These are phyloP conservation scores for Phytophthora citricola DNA, from an alignment of 352 stramenopile species.

Conservation along the genomic window DNA sequence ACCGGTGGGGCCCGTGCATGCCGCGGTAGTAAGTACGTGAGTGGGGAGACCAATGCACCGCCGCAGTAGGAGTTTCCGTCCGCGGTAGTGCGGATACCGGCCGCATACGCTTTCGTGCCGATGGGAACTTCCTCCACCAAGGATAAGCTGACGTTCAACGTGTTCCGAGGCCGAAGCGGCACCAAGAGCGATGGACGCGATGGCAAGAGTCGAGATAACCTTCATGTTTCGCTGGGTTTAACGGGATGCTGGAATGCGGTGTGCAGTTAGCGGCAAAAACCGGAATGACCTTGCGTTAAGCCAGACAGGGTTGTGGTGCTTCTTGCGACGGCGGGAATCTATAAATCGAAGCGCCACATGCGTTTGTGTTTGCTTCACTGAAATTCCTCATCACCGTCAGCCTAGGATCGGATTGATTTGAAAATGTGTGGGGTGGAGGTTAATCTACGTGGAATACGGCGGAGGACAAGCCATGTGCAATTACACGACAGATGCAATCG, in stretches of 20 bases:
- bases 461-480: constrained; percentile 18
- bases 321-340: neutral
- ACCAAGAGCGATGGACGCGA: constrained; percentile 14
- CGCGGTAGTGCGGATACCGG: constrained; percentile 23
- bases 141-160: constrained; percentile 30
- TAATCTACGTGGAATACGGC: neutral
- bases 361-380: neutral
- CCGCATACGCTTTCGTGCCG: constrained; percentile 42
- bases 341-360: neutral
- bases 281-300: constrained; percentile 5
- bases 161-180: constrained; percentile 4
- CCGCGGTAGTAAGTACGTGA: constrained; percentile 18
- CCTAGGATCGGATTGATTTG: constrained; percentile 12
- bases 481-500: constrained; percentile 6
- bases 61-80: constrained; percentile 24
- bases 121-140: constrained; percentile 46
- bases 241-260: constrained; percentile 12
- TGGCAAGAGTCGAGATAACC: constrained; percentile 11
- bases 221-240: constrained; percentile 17
- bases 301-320: neutral
- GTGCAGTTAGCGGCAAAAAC: constrained; percentile 20
- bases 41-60: constrained; percentile 15
- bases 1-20: constrained; percentile 8
- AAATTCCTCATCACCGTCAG: constrained; percentile 4
- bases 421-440: constrained; percentile 16